These are phyloP conservation scores for Phytophthora pseudosyringae DNA, from an alignment of 352 stramenopile species.

Conservation along the genomic window DNA sequence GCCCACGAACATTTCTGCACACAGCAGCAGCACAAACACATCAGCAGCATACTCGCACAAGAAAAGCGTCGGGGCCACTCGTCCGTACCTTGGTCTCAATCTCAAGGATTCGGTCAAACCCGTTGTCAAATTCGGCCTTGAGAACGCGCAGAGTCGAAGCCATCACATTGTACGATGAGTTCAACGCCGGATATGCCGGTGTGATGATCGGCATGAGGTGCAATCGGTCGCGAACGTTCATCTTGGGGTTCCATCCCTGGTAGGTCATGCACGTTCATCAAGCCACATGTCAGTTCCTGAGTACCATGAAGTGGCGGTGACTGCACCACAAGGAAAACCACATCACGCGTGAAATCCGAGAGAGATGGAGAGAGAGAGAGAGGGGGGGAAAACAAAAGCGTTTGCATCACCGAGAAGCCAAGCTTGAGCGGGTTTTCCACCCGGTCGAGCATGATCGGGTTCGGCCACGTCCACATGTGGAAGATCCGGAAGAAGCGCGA, in stretches of 20 bases:
- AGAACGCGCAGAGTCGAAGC: conserved; percentile 91
- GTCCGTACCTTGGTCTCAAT: conserved; percentile 84
- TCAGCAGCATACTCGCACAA: conserved; percentile 7
- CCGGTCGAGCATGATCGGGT: conserved; percentile 90
- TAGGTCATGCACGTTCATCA: conserved; percentile 5
- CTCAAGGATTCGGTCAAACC: conserved; percentile 62
- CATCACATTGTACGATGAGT: conserved; percentile 98
- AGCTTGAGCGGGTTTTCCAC: conserved; percentile 59
- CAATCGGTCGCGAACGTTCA: conserved; percentile 81
- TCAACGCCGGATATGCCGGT: conserved; percentile 97
- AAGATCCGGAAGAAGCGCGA: conserved; percentile 97
- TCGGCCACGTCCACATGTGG: conserved; percentile 96
- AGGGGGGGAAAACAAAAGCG: conserved; percentile 8
- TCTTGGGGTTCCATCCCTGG: conserved; percentile 91
- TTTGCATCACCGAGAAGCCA: conserved; percentile 64
- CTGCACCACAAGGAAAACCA: neutral
- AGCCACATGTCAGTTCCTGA: conserved; percentile 17
- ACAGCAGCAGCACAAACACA: neutral
- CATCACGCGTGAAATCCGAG: conserved; percentile 2
- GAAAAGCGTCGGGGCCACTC: neutral
- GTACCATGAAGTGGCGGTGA: neutral
- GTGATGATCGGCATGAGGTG: conserved; percentile 99
- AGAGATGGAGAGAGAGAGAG: neutral
- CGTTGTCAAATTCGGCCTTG: conserved; percentile 88
- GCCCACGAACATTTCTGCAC: conserved; percentile 77